Conservation (phyloP, 169 alveolate genomes). For the Cryptosporidium muris region DNA sequence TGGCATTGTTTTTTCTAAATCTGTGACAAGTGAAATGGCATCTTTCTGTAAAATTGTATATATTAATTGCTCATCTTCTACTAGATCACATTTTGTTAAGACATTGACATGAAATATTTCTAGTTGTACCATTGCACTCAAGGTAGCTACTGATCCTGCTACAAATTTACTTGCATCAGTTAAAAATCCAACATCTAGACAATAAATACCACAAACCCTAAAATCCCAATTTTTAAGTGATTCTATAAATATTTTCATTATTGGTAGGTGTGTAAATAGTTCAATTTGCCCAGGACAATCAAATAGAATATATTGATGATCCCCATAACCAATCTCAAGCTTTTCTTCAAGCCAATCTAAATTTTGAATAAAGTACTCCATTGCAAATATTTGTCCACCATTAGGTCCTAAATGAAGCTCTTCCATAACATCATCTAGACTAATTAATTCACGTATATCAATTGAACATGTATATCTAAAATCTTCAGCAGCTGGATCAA, state of each 20-base stretch:
- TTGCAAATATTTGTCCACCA: slow-evolving; percentile 94
- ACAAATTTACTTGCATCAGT: slow-evolving; percentile 92
- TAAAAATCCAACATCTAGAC: slow-evolving; percentile 93
- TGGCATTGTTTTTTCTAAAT: slow-evolving; percentile 57
- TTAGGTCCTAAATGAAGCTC: slow-evolving; percentile 95
- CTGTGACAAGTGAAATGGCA: slow-evolving; percentile 22
- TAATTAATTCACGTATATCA: slow-evolving; percentile 95
- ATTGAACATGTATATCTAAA: slow-evolving; percentile 86
- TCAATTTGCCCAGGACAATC: slow-evolving; percentile 99
- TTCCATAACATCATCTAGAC: slow-evolving; percentile 91
- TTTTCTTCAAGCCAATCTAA: slow-evolving; percentile 93
- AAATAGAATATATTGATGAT: slow-evolving; percentile 92
- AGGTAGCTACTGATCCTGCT: slow-evolving; percentile 92
- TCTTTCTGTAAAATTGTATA: slow-evolving; percentile 38
- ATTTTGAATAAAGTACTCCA: slow-evolving; percentile 92
- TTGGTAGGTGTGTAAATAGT: slow-evolving; percentile 93
- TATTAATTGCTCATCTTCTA: slow-evolving; percentile 76
- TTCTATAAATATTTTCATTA: slow-evolving; percentile 88
- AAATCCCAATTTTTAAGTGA: slow-evolving; percentile 87
- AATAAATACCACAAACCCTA: slow-evolving; percentile 90
- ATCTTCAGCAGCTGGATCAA: slow-evolving; percentile 97
- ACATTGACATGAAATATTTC: slow-evolving; percentile 94
- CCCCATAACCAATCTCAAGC: slow-evolving; percentile 89
- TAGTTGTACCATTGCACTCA: slow-evolving; percentile 94
- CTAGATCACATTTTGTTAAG: slow-evolving; percentile 94